Conservation (phyloP, 768 basidiomycete species). For the Amanita phalloides region DNA sequence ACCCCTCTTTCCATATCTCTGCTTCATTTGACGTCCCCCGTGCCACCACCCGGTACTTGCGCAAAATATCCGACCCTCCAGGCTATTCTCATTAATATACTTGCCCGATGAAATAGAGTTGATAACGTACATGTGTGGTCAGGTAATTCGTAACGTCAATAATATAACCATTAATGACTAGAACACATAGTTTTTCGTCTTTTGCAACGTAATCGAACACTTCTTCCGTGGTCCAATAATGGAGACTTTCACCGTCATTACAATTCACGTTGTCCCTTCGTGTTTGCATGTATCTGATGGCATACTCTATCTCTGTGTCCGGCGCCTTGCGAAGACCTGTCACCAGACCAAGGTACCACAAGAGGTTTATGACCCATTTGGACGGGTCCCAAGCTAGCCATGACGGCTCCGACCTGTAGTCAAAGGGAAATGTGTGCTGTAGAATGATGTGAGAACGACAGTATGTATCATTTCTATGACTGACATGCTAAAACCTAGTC, state of each 20-base stretch:
- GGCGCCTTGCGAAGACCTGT: conserved; percentile 38
- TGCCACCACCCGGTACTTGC: conserved; percentile 27
- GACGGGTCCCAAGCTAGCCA: conserved; percentile 67
- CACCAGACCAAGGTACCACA: conserved; percentile 38
- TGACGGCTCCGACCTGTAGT: conserved; percentile 62
- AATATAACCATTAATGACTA: conserved; percentile 50
- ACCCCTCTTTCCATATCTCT: conserved; percentile 27
- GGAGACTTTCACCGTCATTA: conserved; percentile 22
- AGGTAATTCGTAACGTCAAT: conserved; percentile 55
- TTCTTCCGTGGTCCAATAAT: conserved; percentile 29
- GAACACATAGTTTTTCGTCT: conserved; percentile 29
- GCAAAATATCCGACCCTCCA: conserved; percentile 45
- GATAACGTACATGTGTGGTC: conserved; percentile 51
- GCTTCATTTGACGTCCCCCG: not conserved
- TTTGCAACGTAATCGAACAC: conserved; percentile 21
- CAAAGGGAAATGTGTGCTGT: conserved; percentile 70
- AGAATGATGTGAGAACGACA: not conserved
- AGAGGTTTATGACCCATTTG: conserved; percentile 59
- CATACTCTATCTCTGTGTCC: conserved; percentile 36
- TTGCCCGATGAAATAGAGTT: not conserved
- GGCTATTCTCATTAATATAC: conserved; percentile 30
- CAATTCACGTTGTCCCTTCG: conserved; percentile 17
- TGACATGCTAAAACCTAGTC: conserved; percentile 29
- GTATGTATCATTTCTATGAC: conserved; percentile 7
- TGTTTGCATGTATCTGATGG: conserved; percentile 34